phyloP scores from a whole-genome alignment of 352 stramenopile genomes.

The Globisporangium cylindrosporum region DNA sequence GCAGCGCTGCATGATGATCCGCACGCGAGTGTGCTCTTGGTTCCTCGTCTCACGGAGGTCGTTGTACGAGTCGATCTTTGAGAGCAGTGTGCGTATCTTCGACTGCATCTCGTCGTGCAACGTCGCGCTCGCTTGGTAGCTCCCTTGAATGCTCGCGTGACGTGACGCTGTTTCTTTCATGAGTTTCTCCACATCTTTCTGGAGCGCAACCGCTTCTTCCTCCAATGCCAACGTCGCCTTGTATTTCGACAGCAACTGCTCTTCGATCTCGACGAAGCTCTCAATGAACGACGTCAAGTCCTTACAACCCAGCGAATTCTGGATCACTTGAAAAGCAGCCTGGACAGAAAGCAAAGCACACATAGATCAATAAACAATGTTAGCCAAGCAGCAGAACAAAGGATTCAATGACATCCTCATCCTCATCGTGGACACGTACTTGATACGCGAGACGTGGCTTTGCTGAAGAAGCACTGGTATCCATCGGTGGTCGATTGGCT shows the following conservation, averaged over 20 bases:
- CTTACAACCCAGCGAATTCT: constrained; percentile 33
- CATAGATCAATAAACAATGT: neutral
- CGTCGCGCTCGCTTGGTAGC: constrained; percentile 28
- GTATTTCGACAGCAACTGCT: constrained; percentile 68
- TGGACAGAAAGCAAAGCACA: constrained; percentile 23
- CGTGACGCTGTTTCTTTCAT: constrained; percentile 29
- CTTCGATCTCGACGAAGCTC: constrained; percentile 49
- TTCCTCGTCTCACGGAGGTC: constrained; percentile 50
- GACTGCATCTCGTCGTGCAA: constrained; percentile 40
- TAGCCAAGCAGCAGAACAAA: neutral
- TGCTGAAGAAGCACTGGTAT: neutral
- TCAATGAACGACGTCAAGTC: constrained; percentile 37
- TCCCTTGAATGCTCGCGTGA: constrained; percentile 32
- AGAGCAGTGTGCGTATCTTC: constrained; percentile 23
- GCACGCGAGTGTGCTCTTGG: constrained; percentile 40
- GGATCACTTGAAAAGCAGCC: constrained; percentile 51
- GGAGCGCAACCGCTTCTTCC: constrained; percentile 41
- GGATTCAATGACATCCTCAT: neutral
- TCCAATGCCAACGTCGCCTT: constrained; percentile 46
- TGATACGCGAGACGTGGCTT: constrained; percentile 10
- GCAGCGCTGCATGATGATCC: constrained; percentile 54
- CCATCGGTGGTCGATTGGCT: neutral
- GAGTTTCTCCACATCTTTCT: constrained; percentile 31
- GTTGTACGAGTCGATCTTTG: constrained; percentile 45
- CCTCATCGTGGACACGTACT: constrained; percentile 12